These are phyloP conservation scores for Pisolithus microcarpus DNA, from an alignment of 768 basidiomycete species.

Conservation along the genomic window DNA sequence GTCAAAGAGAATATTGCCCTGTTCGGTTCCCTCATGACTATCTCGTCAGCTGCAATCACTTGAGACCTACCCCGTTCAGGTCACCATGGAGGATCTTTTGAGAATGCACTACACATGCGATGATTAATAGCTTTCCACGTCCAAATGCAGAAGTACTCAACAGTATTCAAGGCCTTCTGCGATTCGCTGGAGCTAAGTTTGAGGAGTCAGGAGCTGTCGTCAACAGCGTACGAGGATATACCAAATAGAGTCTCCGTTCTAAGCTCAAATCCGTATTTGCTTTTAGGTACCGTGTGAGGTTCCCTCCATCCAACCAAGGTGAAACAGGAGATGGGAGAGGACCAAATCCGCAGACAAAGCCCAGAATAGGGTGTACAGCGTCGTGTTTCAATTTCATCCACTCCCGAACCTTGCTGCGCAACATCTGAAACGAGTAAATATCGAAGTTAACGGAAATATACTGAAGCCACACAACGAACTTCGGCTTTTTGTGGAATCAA, in stretches of 20 bases:
- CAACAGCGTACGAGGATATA: conserved; percentile 4
- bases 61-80: conserved; percentile 32
- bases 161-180: conserved; percentile 17
- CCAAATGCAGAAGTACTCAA: not conserved
- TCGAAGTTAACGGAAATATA: not conserved
- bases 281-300: conserved; percentile 18
- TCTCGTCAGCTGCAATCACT: not conserved
- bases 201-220: not conserved
- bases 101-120: conserved; percentile 2
- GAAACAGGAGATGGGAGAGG: conserved; percentile 26
- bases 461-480: not conserved
- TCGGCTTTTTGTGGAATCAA: not conserved
- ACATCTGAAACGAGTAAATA: conserved; percentile 1
- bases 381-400: conserved; percentile 24
- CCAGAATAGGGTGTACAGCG: conserved; percentile 19
- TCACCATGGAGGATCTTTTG: conserved; percentile 37
- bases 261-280: conserved; percentile 4
- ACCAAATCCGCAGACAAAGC: conserved; percentile 14
- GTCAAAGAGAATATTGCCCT: conserved; percentile 34
- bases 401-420: conserved; percentile 12
- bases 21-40: not conserved
- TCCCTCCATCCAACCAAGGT: conserved; percentile 28
- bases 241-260: conserved; percentile 7
- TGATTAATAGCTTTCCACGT: not conserved
- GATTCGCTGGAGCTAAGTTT: conserved; percentile 1